phyloP scores from a whole-genome alignment of 2,329 filamentous ascomycete genomes.

The Phyllosticta citrichinensis region DNA sequence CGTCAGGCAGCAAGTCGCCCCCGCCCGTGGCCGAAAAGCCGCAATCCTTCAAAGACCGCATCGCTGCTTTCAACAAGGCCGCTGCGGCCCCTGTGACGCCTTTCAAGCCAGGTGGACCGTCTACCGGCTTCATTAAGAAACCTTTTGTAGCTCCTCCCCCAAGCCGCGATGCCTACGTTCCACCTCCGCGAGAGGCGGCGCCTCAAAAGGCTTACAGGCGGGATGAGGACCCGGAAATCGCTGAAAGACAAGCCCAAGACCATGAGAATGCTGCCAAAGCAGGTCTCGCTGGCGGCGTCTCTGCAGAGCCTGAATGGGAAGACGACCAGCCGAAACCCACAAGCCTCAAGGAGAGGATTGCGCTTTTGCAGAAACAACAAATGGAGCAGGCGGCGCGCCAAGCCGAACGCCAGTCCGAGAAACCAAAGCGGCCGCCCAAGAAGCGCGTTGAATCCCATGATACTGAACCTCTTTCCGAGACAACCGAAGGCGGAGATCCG shows the following conservation, averaged over 20 bases:
- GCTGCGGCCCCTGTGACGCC: constrained; percentile 79
- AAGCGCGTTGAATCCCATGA: constrained; percentile 49
- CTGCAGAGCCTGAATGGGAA: constrained; percentile 42
- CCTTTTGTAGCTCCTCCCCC: constrained; percentile 93
- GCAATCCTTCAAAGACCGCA: constrained; percentile 85
- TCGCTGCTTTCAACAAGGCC: constrained; percentile 92
- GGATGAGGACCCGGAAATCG: constrained; percentile 68
- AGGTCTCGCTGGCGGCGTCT: constrained; percentile 42
- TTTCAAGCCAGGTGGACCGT: constrained; percentile 65
- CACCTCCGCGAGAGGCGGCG: constrained; percentile 60
- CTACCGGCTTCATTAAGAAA: constrained; percentile 79
- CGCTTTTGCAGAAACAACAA: constrained; percentile 86
- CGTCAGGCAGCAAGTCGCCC: constrained; percentile 41
- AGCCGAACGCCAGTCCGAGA: constrained; percentile 74
- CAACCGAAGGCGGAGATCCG: constrained; percentile 21
- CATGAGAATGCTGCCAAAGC: constrained; percentile 58
- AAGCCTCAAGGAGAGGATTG: constrained; percentile 91
- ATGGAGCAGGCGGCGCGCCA: constrained; percentile 77
- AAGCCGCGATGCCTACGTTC: constrained; percentile 82
- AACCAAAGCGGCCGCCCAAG: constrained; percentile 63
- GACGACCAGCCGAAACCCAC: constrained; percentile 86
- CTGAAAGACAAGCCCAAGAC: constrained; percentile 55
- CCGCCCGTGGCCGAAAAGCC: constrained; percentile 67
- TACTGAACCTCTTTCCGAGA: constrained; percentile 17
- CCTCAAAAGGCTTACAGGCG: constrained; percentile 70